Base-by-base conservation (phyloP, 306 rosid genomes). In the Malus asiatica region DNA sequence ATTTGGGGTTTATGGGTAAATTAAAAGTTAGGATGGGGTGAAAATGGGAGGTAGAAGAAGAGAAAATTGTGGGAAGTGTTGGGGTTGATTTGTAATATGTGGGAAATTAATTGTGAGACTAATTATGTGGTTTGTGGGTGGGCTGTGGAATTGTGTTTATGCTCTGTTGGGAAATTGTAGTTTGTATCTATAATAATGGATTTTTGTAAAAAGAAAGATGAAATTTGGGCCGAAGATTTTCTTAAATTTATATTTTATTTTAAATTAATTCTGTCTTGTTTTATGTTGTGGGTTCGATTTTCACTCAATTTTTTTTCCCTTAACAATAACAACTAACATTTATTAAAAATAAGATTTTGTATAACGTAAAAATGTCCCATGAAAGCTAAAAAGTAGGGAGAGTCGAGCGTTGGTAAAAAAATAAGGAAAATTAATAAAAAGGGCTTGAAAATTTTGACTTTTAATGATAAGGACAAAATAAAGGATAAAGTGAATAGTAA, bases 171-270 rank as follows among this genome's bases (percentile, higher is more conserved):
- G 81, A 78, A 59, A 80, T 51, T 76, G 72, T 46, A 19, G 59
- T 23, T 13, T 27, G 57, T 46, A 32, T 67, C 38, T 63, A 58
- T 22, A 2, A 23, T 35, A 22, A 22, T 71, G 75, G 55, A 72
- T 82, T 83, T 16, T 18, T 82, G 84, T 85, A 78, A 88, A 78
- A 88, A 85, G 76, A 25, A 63, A 65, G 66, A 33, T 70, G 18
- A 42, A 67, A 66, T n/a, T 57, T 35, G 76, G 52, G 76, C 64
- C 12, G 51, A 32, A 12, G 20, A 27, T 5, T 27, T 29, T 61
- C 20, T 32, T 18, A 32, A 57, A 57, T 35, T 6, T 33, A 33
- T 55, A 6, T 14, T 29, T 48, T 18, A 30, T 29, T 29, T 46
- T 30, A 9, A 16, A 6, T 13, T 18, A 53, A 19, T 5, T 51